phyloP scores from a whole-genome alignment of 2,329 filamentous ascomycete species.

The Torrubiellomyces zombiae region DNA sequence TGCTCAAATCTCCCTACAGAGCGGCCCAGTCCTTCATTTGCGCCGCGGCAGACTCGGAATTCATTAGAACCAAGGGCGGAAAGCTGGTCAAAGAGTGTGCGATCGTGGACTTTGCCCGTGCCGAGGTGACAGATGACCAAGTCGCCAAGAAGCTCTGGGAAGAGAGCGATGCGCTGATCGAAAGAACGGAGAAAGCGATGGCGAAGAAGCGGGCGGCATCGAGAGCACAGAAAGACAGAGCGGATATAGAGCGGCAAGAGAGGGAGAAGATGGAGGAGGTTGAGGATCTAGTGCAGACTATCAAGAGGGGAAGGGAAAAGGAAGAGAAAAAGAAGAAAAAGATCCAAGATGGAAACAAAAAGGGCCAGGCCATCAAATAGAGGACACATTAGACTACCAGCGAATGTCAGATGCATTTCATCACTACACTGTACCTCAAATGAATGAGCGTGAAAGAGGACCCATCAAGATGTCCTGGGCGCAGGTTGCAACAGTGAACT shows the following conservation, averaged over 20 bases:
- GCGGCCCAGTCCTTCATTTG: constrained; percentile 78
- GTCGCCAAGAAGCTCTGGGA: constrained; percentile 80
- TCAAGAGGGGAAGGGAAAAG: constrained; percentile 24
- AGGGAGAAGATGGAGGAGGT: constrained; percentile 15
- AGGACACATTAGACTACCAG: too few relatives aligned
- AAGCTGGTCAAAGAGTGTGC: constrained; percentile 79
- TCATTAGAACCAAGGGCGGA: constrained; percentile 48
- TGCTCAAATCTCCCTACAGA: constrained; percentile 70
- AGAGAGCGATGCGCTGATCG: constrained; percentile 69
- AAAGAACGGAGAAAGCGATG: constrained; percentile 63
- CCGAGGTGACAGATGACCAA: constrained; percentile 62
- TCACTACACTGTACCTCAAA: too few relatives aligned
- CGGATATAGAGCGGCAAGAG: constrained; percentile 17
- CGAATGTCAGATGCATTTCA: too few relatives aligned
- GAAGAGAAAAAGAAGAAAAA: constrained; percentile 8
- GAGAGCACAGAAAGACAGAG: constrained; percentile 21
- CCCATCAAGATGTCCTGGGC: too few relatives aligned
- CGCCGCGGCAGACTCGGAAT: constrained; percentile 65
- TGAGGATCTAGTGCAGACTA: constrained; percentile 23
- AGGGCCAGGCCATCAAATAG: too few relatives aligned
- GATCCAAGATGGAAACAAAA: too few relatives aligned
- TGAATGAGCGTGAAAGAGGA: too few relatives aligned
- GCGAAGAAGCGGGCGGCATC: constrained; percentile 35
- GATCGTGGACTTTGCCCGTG: constrained; percentile 52
- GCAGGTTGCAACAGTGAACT: too few relatives aligned